A percentile compares a stretch with the other conserved stretches of the same genome.
Evolutionary conservation across 352 stramenopile species (phyloP).

Genomic region (Globisporangium uncinulatum): DNA sequence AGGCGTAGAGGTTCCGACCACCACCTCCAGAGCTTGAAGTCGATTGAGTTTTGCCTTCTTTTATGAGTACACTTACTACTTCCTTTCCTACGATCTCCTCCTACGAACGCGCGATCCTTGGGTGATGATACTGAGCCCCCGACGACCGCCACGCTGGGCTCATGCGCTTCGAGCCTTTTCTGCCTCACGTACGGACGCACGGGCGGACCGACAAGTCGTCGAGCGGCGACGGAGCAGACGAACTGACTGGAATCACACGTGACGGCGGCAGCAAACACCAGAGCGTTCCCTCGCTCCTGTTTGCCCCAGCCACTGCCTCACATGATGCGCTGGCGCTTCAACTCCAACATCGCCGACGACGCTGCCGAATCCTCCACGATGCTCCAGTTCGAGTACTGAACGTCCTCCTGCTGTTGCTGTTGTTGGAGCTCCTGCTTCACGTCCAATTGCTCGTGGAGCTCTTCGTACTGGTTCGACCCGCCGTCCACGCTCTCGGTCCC

Average conservation of each 20-base stretch:
- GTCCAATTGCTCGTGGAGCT: neutral
- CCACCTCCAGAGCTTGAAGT: neutral
- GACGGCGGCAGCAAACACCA: neutral
- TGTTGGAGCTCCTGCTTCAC: neutral
- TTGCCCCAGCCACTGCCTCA: neutral
- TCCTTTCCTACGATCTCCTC: neutral
- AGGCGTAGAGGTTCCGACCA: too few relatives aligned
- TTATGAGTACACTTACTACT: neutral
- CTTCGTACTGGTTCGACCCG: conserved; percentile 1
- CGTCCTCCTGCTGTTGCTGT: neutral
- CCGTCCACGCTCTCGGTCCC: neutral
- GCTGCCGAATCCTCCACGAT: conserved; percentile 25
- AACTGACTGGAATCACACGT: neutral
- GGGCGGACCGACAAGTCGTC: too few relatives aligned
- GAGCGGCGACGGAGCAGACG: neutral
- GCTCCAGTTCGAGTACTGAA: conserved; percentile 17
- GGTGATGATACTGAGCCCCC: too few relatives aligned
- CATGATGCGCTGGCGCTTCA: conserved; percentile 32
- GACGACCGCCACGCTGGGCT: neutral
- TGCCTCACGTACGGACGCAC: neutral
- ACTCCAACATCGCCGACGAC: conserved; percentile 29
- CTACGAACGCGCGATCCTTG: too few relatives aligned
- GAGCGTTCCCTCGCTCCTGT: neutral
- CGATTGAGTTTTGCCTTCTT: neutral
- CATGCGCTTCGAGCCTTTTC: neutral